Percentiles rank a stretch among this genome's conserved stretches.
phyloP scores from a whole-genome alignment of 495 filamentous ascomycete genomes.

The Penicillium roqueforti region DNA sequence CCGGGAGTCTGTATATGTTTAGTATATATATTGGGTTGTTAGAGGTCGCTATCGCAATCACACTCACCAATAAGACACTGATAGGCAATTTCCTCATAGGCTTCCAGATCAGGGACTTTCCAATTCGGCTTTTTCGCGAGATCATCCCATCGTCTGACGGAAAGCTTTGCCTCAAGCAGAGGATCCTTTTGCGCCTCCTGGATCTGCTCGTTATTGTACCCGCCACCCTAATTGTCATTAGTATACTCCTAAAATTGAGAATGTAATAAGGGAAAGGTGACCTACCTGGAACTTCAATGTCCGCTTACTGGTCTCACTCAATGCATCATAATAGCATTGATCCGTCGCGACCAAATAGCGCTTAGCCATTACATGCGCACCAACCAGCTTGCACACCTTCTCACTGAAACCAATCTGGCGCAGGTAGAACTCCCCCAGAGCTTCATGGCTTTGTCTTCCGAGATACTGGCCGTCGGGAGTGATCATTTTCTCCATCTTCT shows the following conservation, averaged over 20 bases:
- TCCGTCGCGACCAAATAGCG: constrained; percentile 41
- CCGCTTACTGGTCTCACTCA: constrained; percentile 37
- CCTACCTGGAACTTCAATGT: constrained; percentile 35
- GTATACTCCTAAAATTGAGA: background rate
- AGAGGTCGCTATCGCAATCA: too few species aligned
- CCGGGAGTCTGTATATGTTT: constrained; percentile 14
- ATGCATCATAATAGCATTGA: constrained; percentile 29
- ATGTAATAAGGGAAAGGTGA: background rate
- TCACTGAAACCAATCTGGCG: constrained; percentile 35
- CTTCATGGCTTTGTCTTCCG: constrained; percentile 37
- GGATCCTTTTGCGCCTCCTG: constrained; percentile 27
- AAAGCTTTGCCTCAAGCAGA: constrained; percentile 31
- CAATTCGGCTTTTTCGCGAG: constrained; percentile 30
- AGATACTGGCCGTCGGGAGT: constrained; percentile 25
- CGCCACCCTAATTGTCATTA: constrained; percentile 24
- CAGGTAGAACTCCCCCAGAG: constrained; percentile 37
- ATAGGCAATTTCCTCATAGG: constrained; percentile 21
- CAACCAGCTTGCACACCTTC: constrained; percentile 35
- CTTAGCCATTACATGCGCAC: constrained; percentile 41
- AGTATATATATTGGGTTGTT: background rate
- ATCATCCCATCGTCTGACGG: constrained; percentile 39
- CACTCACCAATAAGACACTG: constrained; percentile 21
- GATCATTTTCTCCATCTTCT: constrained; percentile 25
- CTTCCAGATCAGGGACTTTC: constrained; percentile 21
- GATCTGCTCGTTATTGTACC: constrained; percentile 28